phyloP scores from a whole-genome alignment of 768 basidiomycete species.

The Russula dissimulans region DNA sequence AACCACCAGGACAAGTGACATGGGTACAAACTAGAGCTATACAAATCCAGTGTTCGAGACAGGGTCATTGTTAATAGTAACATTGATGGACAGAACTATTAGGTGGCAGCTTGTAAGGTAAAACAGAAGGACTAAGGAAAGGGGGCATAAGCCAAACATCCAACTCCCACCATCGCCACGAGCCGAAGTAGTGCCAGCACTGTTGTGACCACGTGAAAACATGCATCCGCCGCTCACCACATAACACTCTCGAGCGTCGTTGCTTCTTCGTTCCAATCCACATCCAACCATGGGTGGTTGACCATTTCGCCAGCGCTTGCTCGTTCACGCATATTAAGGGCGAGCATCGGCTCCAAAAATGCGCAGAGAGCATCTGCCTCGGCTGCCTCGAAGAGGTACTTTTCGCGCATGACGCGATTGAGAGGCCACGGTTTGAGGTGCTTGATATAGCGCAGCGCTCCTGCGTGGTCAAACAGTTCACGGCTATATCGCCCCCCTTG shows the following conservation, averaged over 20 bases:
- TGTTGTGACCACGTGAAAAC: background rate
- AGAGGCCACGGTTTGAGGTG: constrained; percentile 76
- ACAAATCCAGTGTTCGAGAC: background rate
- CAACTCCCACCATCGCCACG: background rate
- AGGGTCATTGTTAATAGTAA: constrained; percentile 7
- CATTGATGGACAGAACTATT: constrained; percentile 3
- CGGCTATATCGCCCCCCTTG: constrained; percentile 78
- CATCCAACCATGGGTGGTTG: constrained; percentile 63
- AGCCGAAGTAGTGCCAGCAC: background rate
- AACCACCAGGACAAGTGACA: background rate
- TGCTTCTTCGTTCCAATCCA: constrained; percentile 26
- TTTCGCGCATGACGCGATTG: constrained; percentile 78
- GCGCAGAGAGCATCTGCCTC: constrained; percentile 52
- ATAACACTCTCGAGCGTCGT: constrained; percentile 24
- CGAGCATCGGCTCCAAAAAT: constrained; percentile 72
- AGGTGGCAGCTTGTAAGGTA: background rate
- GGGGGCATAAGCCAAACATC: background rate
- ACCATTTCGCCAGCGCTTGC: constrained; percentile 65
- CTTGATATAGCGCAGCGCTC: constrained; percentile 61
- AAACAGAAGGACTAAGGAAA: background rate
- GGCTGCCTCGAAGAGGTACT: constrained; percentile 60
- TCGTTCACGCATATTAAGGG: constrained; percentile 58
- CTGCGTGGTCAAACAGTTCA: constrained; percentile 69
- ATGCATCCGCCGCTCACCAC: constrained; percentile 23
- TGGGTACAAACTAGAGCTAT: constrained; percentile 1